Evolutionary conservation across 768 basidiomycete genomes (phyloP), one percentile per base, ranked within the genome.

Genomic region (Pleurotus cornucopiae): DNA sequence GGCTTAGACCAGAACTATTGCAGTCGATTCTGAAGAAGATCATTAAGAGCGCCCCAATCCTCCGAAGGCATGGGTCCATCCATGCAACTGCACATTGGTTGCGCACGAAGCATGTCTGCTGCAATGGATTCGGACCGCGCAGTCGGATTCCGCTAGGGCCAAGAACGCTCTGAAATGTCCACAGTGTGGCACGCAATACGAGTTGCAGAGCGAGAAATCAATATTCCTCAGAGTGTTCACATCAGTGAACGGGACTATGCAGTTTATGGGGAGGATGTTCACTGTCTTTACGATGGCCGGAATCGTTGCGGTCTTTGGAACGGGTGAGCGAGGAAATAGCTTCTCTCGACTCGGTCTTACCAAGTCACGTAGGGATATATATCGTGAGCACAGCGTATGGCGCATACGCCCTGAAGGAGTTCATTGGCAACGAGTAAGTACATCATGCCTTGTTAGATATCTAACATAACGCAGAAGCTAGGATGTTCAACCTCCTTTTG

Each of bases 21-120:
- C 26, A 13, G 25, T 6, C 43, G 21, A 16, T 30, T 46, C 30
- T 34, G 25, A 46, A 46, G 14, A 57, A 21, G 49, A 11, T 48
- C 34, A 23, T 41, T 11, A 12, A 53, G 51, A 53, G 5, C 51
- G 51, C 9, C 51, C 51, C 16, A 25, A 74, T 9, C 80, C 82
- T 5, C 79, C 81, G 11, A 73, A 77, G 37, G 67, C 72, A 54
- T 92, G 90, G 89, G 84, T 83, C 0, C 90, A 92, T 62, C 90
- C 90, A 2, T 92, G 90, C 68, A 83, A 72, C 46, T 92, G 90
- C 64, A 90, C 90, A 0, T 78, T 92, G 39, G 73, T 92, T 40
- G 90, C 90, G 2, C 90, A 91, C 68, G 88, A 91, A 65, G 71
- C 81, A 0, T 92, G 90, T 70, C 80, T 92, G 13, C 76, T 91